Evolutionary conservation across 2,329 filamentous ascomycete genomes (phyloP).

Genomic region (Juglanconis oblonga): DNA sequence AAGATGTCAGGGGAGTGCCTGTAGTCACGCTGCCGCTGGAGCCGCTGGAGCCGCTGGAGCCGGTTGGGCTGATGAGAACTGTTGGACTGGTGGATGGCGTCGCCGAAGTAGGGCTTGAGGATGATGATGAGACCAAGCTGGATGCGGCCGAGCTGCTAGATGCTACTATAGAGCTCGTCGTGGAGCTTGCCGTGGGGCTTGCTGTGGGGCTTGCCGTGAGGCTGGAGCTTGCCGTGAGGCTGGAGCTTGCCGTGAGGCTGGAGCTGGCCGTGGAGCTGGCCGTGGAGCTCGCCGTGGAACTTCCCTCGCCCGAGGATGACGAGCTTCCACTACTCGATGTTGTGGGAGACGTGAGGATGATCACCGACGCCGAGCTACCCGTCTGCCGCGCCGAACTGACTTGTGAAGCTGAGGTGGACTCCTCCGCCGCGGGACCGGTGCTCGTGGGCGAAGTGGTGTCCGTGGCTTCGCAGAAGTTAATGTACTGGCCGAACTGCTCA

Average conservation of each 20-base stretch:
- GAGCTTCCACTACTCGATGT: neutral
- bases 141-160: neutral
- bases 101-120: neutral
- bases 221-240: too few relatives aligned
- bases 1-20: neutral
- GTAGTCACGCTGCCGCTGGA: neutral
- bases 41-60: neutral
- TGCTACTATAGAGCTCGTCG: too few relatives aligned
- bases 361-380: constrained; percentile 9
- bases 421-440: constrained; percentile 19
- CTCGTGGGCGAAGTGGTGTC: constrained; percentile 18
- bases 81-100: neutral
- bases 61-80: neutral
- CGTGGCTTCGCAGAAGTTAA: constrained; percentile 40
- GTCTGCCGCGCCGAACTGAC: constrained; percentile 18
- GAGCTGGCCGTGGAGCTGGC: too few relatives aligned
- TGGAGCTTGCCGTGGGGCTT: neutral
- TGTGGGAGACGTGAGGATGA: constrained; percentile 16
- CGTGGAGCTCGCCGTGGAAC: neutral
- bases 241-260: too few relatives aligned
- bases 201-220: neutral
- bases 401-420: constrained; percentile 10
- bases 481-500: constrained; percentile 40
- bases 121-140: neutral
- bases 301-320: neutral